A percentile compares a stretch with the other conserved stretches of the same genome.
Evolutionary conservation across 2,329 filamentous ascomycete genomes (phyloP).

Genomic region (Fusarium sterilihyphosum): DNA sequence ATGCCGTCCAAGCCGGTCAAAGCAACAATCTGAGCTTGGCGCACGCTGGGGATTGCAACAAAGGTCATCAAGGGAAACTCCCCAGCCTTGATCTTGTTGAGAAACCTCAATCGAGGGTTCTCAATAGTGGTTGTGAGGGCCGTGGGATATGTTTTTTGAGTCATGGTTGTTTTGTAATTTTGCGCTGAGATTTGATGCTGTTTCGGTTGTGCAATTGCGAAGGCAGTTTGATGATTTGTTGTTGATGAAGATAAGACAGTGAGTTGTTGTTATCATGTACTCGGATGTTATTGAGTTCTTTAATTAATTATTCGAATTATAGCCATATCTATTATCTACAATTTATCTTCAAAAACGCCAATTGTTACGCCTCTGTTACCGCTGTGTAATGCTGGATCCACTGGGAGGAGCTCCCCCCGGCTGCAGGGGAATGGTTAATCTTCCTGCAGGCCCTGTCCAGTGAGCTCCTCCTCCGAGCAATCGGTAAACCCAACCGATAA

Average conservation of each 20-base stretch:
- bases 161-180: neutral
- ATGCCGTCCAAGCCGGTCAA: slow-evolving; percentile 60
- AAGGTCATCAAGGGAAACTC: slow-evolving; percentile 60
- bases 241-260: neutral
- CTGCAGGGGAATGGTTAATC: neutral
- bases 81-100: slow-evolving; percentile 54
- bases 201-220: neutral
- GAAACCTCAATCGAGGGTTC: slow-evolving; percentile 54
- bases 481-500: neutral
- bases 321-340: neutral
- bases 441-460: neutral
- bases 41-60: slow-evolving; percentile 57
- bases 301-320: neutral
- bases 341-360: neutral
- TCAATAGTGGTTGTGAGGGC: slow-evolving; percentile 44
- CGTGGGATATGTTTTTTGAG: slow-evolving; percentile 11
- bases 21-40: slow-evolving; percentile 60
- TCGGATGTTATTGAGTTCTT: neutral
- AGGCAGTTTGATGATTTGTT: neutral
- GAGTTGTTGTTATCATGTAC: neutral
- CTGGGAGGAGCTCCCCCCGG: slow-evolving; percentile 15
- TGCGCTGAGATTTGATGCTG: neutral
- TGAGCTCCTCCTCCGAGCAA: slow-evolving; percentile 5
- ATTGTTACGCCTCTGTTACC: neutral
- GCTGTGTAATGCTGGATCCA: neutral